Conservation (phyloP, 202 grass and related monocot genomes). For the Panicum hallii region DNA sequence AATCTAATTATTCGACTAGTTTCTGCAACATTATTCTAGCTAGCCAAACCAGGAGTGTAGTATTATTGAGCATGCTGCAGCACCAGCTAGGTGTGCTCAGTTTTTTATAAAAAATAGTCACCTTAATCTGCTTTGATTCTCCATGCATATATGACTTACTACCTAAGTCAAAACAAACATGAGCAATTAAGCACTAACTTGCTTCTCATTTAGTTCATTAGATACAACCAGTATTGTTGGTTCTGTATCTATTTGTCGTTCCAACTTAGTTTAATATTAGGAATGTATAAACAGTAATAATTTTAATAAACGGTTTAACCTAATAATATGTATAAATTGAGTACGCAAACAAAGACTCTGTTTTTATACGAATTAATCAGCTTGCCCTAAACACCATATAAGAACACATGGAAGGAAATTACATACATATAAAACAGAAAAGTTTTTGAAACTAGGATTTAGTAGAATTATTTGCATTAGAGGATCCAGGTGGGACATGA, state of each 20-base stretch:
- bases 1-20: neutral
- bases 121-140: neutral
- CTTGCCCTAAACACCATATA: too few relatives aligned
- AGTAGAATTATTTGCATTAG: too few relatives aligned
- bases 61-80: constrained; percentile 9
- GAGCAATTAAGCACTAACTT: neutral
- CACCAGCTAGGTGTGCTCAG: neutral
- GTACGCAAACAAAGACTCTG: neutral
- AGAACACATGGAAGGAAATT: neutral
- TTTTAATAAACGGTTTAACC: neutral
- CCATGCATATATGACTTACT: neutral
- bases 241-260: neutral
- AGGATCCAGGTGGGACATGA: constrained; percentile 52
- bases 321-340: neutral
- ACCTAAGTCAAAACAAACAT: neutral
- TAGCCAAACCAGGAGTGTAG: neutral
- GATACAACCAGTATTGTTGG: neutral
- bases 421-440: neutral
- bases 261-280: neutral
- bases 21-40: neutral
- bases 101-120: neutral
- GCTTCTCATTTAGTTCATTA: neutral
- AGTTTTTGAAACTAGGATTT: neutral
- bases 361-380: too few relatives aligned
- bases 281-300: neutral